Evolutionary conservation across 2,329 filamentous ascomycete species (phyloP).

Genomic region (Dactylellina drechsleri): DNA sequence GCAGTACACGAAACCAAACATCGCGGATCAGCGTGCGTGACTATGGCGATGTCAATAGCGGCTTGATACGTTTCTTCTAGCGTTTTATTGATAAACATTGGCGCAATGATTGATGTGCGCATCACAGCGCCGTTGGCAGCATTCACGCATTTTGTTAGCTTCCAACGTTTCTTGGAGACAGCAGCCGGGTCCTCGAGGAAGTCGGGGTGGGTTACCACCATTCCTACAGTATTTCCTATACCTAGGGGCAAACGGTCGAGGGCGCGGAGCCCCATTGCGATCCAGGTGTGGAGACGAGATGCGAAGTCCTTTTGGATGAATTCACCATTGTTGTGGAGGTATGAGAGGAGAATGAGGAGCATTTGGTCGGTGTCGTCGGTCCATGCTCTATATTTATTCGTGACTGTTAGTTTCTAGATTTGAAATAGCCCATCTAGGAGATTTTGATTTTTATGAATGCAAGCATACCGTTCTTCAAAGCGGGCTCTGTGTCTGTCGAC

Average conservation of each 20-base stretch:
- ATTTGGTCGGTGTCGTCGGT: constrained; percentile 70
- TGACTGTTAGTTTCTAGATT: constrained; percentile 4
- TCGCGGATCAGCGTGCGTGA: constrained; percentile 67
- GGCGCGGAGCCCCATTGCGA: constrained; percentile 64
- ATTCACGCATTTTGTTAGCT: constrained; percentile 61
- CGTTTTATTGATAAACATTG: constrained; percentile 64
- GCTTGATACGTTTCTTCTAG: constrained; percentile 64
- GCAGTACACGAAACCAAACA: constrained; percentile 67
- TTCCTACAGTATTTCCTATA: constrained; percentile 65
- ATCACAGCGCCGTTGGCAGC: constrained; percentile 68
- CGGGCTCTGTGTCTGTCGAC: constrained; percentile 65
- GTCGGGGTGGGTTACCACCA: constrained; percentile 62
- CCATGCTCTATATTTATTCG: constrained; percentile 62
- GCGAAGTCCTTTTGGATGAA: constrained; percentile 64
- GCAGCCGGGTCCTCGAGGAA: constrained; percentile 63
- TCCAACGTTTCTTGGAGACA: constrained; percentile 63
- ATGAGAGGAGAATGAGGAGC: constrained; percentile 66
- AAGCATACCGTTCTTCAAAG: constrained; percentile 59
- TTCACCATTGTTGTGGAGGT: constrained; percentile 63
- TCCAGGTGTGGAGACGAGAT: constrained; percentile 65
- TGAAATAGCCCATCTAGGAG: not conserved
- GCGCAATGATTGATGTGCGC: constrained; percentile 67
- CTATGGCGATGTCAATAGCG: constrained; percentile 63
- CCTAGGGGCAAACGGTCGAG: constrained; percentile 66
- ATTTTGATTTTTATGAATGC: constrained; percentile 22